These are phyloP conservation scores for Talaromyces sp. DNA, from an alignment of 2,329 filamentous ascomycete species.

Conservation along the genomic window DNA sequence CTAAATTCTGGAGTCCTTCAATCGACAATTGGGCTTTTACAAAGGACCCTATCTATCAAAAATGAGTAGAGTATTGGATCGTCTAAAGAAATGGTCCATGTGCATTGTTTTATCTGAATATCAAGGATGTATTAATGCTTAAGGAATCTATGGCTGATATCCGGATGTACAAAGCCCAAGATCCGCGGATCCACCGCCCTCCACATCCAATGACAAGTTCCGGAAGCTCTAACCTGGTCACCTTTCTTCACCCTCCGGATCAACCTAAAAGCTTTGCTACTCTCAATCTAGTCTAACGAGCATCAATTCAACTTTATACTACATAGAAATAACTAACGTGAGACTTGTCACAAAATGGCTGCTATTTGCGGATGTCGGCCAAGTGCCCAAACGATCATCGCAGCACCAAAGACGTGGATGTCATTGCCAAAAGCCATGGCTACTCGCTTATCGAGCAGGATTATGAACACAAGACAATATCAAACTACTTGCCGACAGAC, in stretches of 20 bases:
- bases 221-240: not conserved
- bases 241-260: not conserved
- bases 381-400: not conserved
- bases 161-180: not conserved
- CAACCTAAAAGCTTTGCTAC: not conserved
- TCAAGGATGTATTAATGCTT: not conserved
- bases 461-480: not conserved
- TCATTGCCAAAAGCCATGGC: not conserved
- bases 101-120: not conserved
- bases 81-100: not conserved
- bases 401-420: not conserved
- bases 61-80: not conserved
- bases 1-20: too few species aligned
- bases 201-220: not conserved
- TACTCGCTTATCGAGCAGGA: not conserved
- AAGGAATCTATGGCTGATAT: not conserved
- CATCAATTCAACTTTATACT: not conserved
- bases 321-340: too few species aligned
- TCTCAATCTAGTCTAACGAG: not conserved
- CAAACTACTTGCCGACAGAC: not conserved
- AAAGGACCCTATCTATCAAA: not conserved
- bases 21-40: too few species aligned
- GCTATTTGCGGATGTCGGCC: constrained; percentile 8
- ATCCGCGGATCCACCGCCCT: not conserved
- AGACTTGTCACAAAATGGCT: not conserved